Evolutionary conservation across 768 basidiomycete species (phyloP), one percentile per base, ranked within the genome.

Genomic region (Suillus hirtellus): DNA sequence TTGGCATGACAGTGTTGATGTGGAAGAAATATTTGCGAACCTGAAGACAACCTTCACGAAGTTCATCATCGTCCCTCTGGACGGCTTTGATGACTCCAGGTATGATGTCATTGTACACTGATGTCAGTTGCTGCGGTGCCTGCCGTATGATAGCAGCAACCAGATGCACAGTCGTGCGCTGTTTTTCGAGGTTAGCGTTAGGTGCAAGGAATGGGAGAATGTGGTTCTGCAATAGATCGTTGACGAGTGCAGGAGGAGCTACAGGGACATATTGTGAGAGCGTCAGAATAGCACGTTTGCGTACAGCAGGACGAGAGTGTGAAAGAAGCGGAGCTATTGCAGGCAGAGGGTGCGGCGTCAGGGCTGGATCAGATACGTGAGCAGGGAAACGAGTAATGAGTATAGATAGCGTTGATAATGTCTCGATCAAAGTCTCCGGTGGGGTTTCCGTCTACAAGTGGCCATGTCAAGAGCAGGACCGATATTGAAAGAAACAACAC

Each of bases 231-330:
- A 95, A 77, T 37, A 94, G 77, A n/a, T 82, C 76, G 1, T 80
- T 72, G 71, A 92, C 91, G 11, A 91, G 75, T 3, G 81, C 78
- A 4, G 86, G 80, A 46, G 84, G 85, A 10, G 89, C 89, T 49
- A 86, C 85, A 17, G 89, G 90, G 44, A 95, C 82, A 72, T 95
- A 91, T 67, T 94, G 92, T 0, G 93, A 90, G 47, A 95, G 75
- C 0, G 95, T 93, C 43, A 88, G 80, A 63, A 98, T 95, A 2
- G 94, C 92, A 59, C 95, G 90, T 79, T 99, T 99, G 59, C 96
- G 87, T 60, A 99, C 92, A 0, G 94, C 93, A 11, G 91, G 85
- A 4, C 95, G 88, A 9, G 82, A 71, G 76, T 90, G 92, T n/a
- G 80, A 82, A 53, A 93, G 84, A 37, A 92, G 82, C 43, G 86